Percentiles rank a stretch among this genome's conserved stretches.
Conservation (phyloP, 495 filamentous ascomycete genomes). For the Penicillium argentinense region DNA sequence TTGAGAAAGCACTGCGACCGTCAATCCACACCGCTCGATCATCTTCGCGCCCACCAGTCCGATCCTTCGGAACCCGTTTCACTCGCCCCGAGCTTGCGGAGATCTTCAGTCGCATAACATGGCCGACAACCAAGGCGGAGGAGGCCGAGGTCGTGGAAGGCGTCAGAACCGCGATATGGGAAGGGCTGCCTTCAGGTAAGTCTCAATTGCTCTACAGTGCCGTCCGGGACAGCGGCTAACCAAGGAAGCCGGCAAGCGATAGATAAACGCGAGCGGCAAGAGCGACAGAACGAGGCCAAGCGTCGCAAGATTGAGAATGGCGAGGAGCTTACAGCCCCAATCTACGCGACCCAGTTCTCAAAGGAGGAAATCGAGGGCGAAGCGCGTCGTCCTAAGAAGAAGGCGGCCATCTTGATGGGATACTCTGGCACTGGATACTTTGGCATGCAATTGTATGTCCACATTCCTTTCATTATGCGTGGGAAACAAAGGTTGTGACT, state of each 20-base stretch:
- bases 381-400: constrained; percentile 84
- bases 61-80: constrained; percentile 2
- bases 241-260: constrained; percentile 57
- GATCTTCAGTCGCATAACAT: constrained; percentile 30
- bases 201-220: constrained; percentile 15
- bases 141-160: constrained; percentile 38
- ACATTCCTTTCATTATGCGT: too few species aligned
- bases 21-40: background rate
- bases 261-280: constrained; percentile 66
- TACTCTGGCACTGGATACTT: constrained; percentile 97
- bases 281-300: constrained; percentile 56
- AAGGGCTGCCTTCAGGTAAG: constrained; percentile 65
- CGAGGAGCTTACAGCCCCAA: constrained; percentile 35
- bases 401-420: constrained; percentile 91
- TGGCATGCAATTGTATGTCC: constrained; percentile 79
- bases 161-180: constrained; percentile 68
- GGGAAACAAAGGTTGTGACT: too few species aligned
- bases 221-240: constrained; percentile 45
- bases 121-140: constrained; percentile 43
- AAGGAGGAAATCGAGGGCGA: constrained; percentile 82
- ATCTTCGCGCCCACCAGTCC: background rate
- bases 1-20: too few species aligned
- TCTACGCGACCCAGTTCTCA: constrained; percentile 59
- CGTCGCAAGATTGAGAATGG: constrained; percentile 55
- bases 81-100: constrained; percentile 18